Base-by-base conservation (phyloP, 2,329 filamentous ascomycete species). In the Lachnellula arida region DNA sequence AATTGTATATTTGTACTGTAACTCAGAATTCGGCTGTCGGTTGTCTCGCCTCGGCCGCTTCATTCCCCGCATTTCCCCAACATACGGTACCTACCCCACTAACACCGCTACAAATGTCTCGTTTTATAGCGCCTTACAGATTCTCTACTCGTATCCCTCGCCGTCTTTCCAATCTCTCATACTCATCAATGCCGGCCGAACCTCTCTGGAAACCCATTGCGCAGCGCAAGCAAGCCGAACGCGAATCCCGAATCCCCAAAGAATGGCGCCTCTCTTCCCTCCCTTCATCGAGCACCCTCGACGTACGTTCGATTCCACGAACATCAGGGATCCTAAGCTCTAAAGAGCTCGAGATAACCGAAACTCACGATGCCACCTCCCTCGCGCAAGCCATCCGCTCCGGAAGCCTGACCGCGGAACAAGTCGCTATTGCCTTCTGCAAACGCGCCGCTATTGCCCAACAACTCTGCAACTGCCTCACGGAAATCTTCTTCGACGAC, bases 391-490 rank as follows among this genome's bases (percentile, higher is more conserved):
- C 59, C 2, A 63, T 70, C 28, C 52, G 56, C 6, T 50, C 47
- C 2, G 46, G 59, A 2, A 59, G 39, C 7, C 58, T 63, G 32
- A 69, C 61, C 3, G 66, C 68, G 0, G 60, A 66, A 40, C 72
- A 74, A n/a, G 73, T 79, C 2, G 67, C 73, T 1, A 68, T 67
- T 4, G 77, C 76, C n/a, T 79, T 79, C 61, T 78, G 76, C 59
- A 79, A 79, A 62, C 71, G 78, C 6, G 76, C 77, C 1, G 74
- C 76, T 0, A 73, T 80, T 44, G 76, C 75, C 2, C 76, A 79
- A 43, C 77, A 80, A 61, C 66, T 76, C 47, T 72, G 71, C 7
- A 74, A 74, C 51, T 76, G 73, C 49, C 63, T 76, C 25, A 75
- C 72, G 0, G 78, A 81, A 56, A 73, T 81, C 1, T 75, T 81